These are phyloP conservation scores for Aspergillus avenaceus DNA, from an alignment of 495 filamentous ascomycete genomes.

Conservation along the genomic window DNA sequence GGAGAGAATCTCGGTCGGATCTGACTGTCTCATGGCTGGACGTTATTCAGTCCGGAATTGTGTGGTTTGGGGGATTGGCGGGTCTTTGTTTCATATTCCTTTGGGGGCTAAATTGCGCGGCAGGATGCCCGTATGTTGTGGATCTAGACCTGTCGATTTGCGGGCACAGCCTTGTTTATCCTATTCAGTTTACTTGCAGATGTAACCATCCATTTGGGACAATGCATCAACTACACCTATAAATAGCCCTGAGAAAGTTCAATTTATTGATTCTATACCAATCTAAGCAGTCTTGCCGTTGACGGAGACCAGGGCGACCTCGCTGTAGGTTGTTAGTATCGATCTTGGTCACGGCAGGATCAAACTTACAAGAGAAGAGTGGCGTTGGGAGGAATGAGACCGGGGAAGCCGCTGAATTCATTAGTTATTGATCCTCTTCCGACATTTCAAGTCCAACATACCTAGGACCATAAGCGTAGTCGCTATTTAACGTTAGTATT, in stretches of 20 bases:
- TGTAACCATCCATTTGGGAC: neutral
- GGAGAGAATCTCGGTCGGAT: too few relatives aligned
- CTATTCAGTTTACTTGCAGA: too few relatives aligned
- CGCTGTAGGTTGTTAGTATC: slow-evolving; percentile 24
- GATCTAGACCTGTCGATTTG: too few relatives aligned
- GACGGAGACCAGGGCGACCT: slow-evolving; percentile 43
- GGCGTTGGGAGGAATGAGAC: slow-evolving; percentile 51
- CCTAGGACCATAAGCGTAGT: slow-evolving; percentile 74
- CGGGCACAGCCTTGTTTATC: too few relatives aligned
- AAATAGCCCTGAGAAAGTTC: neutral
- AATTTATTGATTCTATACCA: neutral
- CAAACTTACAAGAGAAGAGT: slow-evolving; percentile 50
- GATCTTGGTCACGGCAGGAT: neutral
- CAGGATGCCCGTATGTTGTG: too few relatives aligned
- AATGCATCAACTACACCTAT: neutral
- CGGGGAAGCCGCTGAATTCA: slow-evolving; percentile 57
- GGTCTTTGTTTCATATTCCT: too few relatives aligned
- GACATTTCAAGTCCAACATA: slow-evolving; percentile 35
- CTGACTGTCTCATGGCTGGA: too few relatives aligned
- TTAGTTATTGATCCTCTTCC: slow-evolving; percentile 5
- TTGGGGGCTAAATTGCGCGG: too few relatives aligned
- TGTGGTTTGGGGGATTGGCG: too few relatives aligned
- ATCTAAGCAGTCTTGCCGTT: slow-evolving; percentile 31
- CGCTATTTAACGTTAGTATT: slow-evolving; percentile 46
- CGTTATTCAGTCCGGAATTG: too few relatives aligned